Evolutionary conservation across 2,329 filamentous ascomycete genomes (phyloP).

Genomic region (Celoporthe dispersa): DNA sequence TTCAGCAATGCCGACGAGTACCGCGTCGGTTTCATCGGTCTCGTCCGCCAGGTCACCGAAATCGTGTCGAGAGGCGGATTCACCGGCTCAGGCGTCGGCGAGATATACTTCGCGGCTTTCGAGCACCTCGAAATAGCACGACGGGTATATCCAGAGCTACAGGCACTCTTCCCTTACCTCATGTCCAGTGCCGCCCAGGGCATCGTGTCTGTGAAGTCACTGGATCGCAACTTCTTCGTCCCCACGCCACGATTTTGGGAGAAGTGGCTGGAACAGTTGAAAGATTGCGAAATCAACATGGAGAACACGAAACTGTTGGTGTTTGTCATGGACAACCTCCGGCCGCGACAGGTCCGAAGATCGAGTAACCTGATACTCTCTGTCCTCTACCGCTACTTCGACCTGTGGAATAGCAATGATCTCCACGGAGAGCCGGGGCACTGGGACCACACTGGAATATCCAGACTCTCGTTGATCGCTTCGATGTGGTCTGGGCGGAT

Average conservation of each 20-base stretch:
- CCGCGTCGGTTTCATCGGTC: neutral
- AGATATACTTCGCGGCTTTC: slow-evolving; percentile 15
- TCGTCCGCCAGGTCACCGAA: neutral
- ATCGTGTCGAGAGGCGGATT: slow-evolving; percentile 18
- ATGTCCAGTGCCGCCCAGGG: slow-evolving; percentile 15
- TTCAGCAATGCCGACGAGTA: slow-evolving; percentile 11
- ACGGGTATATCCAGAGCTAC: slow-evolving; percentile 4
- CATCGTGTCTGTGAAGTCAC: slow-evolving; percentile 1
- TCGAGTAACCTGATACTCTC: slow-evolving; percentile 21
- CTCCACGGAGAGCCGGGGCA: slow-evolving; percentile 20
- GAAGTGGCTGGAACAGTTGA: slow-evolving; percentile 20
- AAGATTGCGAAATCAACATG: slow-evolving; percentile 3
- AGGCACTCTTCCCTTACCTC: neutral
- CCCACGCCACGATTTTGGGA: slow-evolving; percentile 14
- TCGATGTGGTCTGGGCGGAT: slow-evolving; percentile 24
- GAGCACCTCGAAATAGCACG: slow-evolving; percentile 8
- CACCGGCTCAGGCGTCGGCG: slow-evolving; percentile 16
- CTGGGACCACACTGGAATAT: slow-evolving; percentile 1
- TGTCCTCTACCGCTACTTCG: slow-evolving; percentile 22
- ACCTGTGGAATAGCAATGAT: slow-evolving; percentile 19
- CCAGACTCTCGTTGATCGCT: slow-evolving; percentile 5
- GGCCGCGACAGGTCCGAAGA: slow-evolving; percentile 1
- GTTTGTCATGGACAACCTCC: slow-evolving; percentile 20
- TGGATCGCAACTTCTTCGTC: slow-evolving; percentile 16
- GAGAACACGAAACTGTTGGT: slow-evolving; percentile 17